A percentile compares a stretch with the other conserved stretches of the same genome.
These are phyloP conservation scores for Rhizomucor pusillus DNA, from an alignment of 371 early-diverging fungal species.

Conservation along the genomic window DNA sequence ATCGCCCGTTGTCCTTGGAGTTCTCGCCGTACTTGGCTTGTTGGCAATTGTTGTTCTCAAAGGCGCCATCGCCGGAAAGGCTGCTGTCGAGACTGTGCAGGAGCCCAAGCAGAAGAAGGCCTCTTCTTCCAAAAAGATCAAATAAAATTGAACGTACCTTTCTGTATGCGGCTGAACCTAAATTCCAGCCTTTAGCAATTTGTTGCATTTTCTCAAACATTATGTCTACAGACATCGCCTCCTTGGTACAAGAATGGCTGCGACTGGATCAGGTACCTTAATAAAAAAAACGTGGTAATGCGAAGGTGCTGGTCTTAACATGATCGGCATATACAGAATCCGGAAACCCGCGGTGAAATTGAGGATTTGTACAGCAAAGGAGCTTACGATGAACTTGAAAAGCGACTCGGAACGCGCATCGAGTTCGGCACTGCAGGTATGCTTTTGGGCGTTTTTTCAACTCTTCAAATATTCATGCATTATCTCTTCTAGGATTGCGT, in stretches of 20 bases:
- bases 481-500: slow-evolving; percentile 65
- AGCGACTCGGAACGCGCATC: slow-evolving; percentile 70
- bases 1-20: slow-evolving; percentile 21
- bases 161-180: too few relatives aligned
- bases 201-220: too few relatives aligned
- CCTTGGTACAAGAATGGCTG: slow-evolving; percentile 62
- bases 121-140: too few relatives aligned
- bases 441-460: background rate
- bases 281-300: background rate
- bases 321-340: slow-evolving; percentile 52
- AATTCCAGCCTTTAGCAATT: too few relatives aligned
- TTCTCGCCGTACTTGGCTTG: slow-evolving; percentile 15
- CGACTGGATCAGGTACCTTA: slow-evolving; percentile 65
- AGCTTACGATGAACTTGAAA: slow-evolving; percentile 59
- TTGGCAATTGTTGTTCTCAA: too few relatives aligned
- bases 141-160: too few relatives aligned
- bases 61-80: too few relatives aligned
- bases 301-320: background rate
- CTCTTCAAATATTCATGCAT: background rate
- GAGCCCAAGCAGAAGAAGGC: too few relatives aligned
- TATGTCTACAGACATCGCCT: too few relatives aligned
- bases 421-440: slow-evolving; percentile 90
- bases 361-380: slow-evolving; percentile 45
- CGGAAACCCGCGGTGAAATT: slow-evolving; percentile 66
- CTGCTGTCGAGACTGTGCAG: too few relatives aligned